Evolutionary conservation across 1,284 basidiomycete species (phyloP).

Genomic region (Heterobasidion irregulare): DNA sequence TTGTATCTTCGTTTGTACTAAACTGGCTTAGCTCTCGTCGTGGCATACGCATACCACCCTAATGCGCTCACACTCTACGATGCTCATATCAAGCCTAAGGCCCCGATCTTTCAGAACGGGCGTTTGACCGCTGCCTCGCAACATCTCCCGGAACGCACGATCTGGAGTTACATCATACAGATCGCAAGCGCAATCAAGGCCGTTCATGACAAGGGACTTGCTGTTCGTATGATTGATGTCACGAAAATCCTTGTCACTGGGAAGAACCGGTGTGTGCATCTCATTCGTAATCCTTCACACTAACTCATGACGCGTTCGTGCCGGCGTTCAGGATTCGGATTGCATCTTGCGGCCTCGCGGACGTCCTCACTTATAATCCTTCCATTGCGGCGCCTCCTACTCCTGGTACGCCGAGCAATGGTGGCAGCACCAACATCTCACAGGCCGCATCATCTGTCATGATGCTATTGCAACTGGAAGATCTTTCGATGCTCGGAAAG

Average conservation of each 20-base stretch:
- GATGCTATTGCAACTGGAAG: constrained; percentile 73
- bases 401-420: constrained; percentile 1
- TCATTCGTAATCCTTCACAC: neutral
- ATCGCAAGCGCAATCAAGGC: constrained; percentile 83
- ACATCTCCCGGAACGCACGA: constrained; percentile 67
- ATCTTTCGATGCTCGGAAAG: constrained; percentile 81
- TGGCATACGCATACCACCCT: constrained; percentile 90
- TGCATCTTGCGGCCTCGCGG: constrained; percentile 77
- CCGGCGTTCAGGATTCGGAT: constrained; percentile 52
- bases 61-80: constrained; percentile 81
- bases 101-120: constrained; percentile 32
- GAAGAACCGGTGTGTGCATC: constrained; percentile 65
- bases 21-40: constrained; percentile 66
- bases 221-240: constrained; percentile 79
- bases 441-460: constrained; percentile 44
- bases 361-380: constrained; percentile 71
- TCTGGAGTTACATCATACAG: constrained; percentile 95
- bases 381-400: neutral
- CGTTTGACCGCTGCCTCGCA: constrained; percentile 30
- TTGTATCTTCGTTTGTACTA: constrained; percentile 1
- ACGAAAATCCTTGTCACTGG: constrained; percentile 88
- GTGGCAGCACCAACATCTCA: neutral
- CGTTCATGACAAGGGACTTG: constrained; percentile 78
- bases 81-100: constrained; percentile 46
- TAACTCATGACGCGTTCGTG: too few relatives aligned